These are phyloP conservation scores for Kuraishia piskuri DNA, from an alignment of 805 yeast genomes.

Conservation along the genomic window DNA sequence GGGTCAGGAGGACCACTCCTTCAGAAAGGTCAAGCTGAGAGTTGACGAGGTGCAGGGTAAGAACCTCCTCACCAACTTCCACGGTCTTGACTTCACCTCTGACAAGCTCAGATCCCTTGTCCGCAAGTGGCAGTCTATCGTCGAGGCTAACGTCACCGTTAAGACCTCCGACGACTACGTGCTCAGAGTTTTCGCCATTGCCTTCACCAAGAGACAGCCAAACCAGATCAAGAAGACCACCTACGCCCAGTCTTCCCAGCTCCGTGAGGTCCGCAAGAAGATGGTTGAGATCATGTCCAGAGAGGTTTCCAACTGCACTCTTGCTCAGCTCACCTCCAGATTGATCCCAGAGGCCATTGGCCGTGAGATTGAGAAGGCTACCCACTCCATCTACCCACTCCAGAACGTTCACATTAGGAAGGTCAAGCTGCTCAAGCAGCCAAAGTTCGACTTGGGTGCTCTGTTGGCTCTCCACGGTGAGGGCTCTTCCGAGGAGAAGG, in stretches of 20 bases:
- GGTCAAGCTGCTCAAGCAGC: conserved; percentile 97
- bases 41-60: conserved; percentile 99
- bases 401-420: conserved; percentile 99
- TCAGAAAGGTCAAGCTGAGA: conserved; percentile 95
- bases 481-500: conserved; percentile 87
- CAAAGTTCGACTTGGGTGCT: conserved; percentile 96
- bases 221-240: conserved; percentile 97
- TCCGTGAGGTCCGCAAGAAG: conserved; percentile 96
- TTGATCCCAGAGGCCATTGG: conserved; percentile 98
- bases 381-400: conserved; percentile 91
- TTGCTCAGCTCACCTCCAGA: conserved; percentile 94
- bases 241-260: conserved; percentile 95
- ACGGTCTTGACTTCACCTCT: conserved; percentile 96
- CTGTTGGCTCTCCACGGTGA: conserved; percentile 97
- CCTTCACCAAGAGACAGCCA: conserved; percentile 96
- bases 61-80: conserved; percentile 98
- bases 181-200: conserved; percentile 93
- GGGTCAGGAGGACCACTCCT: conserved; percentile 97
- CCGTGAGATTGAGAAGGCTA: conserved; percentile 95
- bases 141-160: conserved; percentile 96
- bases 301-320: conserved; percentile 90
- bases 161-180: conserved; percentile 97
- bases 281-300: conserved; percentile 94
- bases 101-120: conserved; percentile 97
- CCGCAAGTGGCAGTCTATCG: conserved; percentile 98